phyloP scores from a whole-genome alignment of 257 asterid species.

The Solanum pimpinellifolium region DNA sequence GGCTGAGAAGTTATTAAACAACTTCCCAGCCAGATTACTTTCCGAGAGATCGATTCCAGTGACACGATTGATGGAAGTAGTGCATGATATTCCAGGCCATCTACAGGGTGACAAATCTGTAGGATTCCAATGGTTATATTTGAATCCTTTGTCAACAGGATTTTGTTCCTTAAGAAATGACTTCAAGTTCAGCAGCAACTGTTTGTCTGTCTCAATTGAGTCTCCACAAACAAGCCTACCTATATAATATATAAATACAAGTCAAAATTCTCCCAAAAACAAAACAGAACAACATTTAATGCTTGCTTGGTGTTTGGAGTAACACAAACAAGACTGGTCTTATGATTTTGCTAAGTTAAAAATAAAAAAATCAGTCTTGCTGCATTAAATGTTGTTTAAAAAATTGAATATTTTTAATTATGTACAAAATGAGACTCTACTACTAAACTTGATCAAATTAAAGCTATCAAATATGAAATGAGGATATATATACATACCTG shows the following conservation, averaged over 20 bases:
- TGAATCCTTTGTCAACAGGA: constrained; percentile 44
- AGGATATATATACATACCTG: not conserved
- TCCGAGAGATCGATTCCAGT: constrained; percentile 37
- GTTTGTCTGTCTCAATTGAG: constrained; percentile 51
- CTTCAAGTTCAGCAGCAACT: constrained; percentile 39
- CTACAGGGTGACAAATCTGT: constrained; percentile 44
- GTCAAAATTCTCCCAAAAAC: not conserved
- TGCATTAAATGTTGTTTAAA: not conserved
- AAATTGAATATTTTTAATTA: not conserved
- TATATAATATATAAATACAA: constrained; percentile 1
- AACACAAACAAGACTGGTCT: not conserved
- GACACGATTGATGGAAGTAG: constrained; percentile 25
- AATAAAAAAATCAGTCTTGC: not conserved
- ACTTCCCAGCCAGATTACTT: constrained; percentile 33
- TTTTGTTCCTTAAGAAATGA: constrained; percentile 36
- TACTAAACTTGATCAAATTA: not conserved
- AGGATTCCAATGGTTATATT: constrained; percentile 43
- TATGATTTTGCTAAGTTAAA: not conserved
- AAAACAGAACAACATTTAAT: not conserved
- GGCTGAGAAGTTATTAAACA: constrained; percentile 59
- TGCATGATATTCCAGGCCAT: constrained; percentile 74
- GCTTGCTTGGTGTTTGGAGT: not conserved
- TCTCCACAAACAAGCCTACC: constrained; percentile 53
- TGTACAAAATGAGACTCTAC: not conserved
- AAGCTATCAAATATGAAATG: not conserved